These are phyloP conservation scores for Solanum phureja DNA, from an alignment of 257 asterid genomes.

Conservation along the genomic window DNA sequence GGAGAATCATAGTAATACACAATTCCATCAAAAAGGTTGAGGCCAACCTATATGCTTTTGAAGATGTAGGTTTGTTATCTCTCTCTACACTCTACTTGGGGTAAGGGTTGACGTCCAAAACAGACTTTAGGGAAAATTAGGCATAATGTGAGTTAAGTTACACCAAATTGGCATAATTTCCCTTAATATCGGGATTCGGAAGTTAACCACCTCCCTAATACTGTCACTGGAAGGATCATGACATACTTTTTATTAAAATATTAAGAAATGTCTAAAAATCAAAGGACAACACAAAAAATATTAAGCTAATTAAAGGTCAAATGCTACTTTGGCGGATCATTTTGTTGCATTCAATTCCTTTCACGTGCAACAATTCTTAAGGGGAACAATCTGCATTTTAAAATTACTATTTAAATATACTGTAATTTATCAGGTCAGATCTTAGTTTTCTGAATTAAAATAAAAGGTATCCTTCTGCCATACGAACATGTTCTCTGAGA, in stretches of 20 bases:
- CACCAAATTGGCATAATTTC: not conserved
- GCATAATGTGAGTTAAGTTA: not conserved
- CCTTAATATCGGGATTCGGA: not conserved
- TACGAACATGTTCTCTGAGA: constrained; percentile 2
- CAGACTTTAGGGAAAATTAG: not conserved
- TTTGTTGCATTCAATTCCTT: constrained; percentile 7
- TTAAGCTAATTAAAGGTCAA: not conserved
- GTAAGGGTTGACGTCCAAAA: not conserved
- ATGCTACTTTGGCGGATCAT: constrained; percentile 1
- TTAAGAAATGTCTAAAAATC: not conserved
- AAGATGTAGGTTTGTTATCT: not conserved
- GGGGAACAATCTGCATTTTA: not conserved
- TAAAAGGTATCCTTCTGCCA: not conserved
- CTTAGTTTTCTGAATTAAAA: not conserved
- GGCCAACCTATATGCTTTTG: not conserved
- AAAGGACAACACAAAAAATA: not conserved
- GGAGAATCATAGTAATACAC: not conserved
- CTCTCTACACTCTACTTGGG: not conserved
- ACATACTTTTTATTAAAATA: not conserved
- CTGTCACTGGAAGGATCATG: not conserved
- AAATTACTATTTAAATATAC: not conserved
- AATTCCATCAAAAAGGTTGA: not conserved
- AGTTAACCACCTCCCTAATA: not conserved
- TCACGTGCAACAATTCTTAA: constrained; percentile 14
- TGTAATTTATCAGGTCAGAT: not conserved